Evolutionary conservation across 345 rosid species (phyloP).

Genomic region (Populus nigra): DNA sequence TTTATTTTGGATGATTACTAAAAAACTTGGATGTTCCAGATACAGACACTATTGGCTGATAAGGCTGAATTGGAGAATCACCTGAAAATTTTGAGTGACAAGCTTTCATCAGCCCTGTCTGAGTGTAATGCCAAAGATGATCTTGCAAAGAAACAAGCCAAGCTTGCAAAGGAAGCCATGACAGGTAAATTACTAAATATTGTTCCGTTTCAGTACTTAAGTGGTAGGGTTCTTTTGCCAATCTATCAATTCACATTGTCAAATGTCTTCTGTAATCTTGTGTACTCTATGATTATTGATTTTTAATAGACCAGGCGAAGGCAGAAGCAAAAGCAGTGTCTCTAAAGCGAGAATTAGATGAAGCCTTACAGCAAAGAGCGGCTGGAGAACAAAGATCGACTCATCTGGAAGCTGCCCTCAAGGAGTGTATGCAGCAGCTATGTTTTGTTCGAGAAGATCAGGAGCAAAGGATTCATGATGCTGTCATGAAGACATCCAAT

Average conservation of each 20-base stretch:
- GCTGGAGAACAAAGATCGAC: conserved; percentile 48
- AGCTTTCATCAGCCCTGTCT: conserved; percentile 52
- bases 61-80: conserved; percentile 60
- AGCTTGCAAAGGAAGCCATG: conserved; percentile 52
- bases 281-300: conserved; percentile 6
- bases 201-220: not conserved
- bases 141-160: conserved; percentile 49
- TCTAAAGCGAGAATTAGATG: conserved; percentile 56
- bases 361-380: conserved; percentile 51
- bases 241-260: not conserved
- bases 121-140: conserved; percentile 53
- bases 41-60: conserved; percentile 44
- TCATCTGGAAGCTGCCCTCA: conserved; percentile 66
- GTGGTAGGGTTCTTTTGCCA: not conserved
- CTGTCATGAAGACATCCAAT: conserved; percentile 57
- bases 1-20: not conserved
- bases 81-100: conserved; percentile 41
- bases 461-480: conserved; percentile 74
- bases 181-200: conserved; percentile 39
- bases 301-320: conserved; percentile 56
- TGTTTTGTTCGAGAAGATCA: conserved; percentile 76
- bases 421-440: conserved; percentile 83
- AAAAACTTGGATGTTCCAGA: conserved; percentile 22
- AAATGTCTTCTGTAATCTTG: not conserved
- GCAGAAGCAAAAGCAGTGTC: conserved; percentile 53